A percentile compares a stretch with the other conserved stretches of the same genome.
phyloP scores from a whole-genome alignment of 495 filamentous ascomycete genomes.

The Xylaria curta region DNA sequence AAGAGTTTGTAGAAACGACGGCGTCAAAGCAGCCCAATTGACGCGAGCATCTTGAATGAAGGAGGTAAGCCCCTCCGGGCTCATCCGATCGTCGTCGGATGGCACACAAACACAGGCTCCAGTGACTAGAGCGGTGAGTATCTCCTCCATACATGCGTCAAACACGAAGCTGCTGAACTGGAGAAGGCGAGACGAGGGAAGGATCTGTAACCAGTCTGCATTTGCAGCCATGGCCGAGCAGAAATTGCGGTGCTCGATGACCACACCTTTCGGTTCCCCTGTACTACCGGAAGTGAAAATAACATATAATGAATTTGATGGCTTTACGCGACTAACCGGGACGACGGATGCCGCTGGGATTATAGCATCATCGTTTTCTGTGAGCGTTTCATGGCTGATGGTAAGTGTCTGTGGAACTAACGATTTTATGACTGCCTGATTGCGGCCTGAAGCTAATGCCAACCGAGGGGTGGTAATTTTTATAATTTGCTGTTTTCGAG shows the following conservation, averaged over 20 bases:
- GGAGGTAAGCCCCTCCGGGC: conserved; percentile 7
- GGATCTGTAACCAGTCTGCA: conserved; percentile 43
- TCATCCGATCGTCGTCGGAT: conserved; percentile 24
- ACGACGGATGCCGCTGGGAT: conserved; percentile 49
- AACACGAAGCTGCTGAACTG: conserved; percentile 66
- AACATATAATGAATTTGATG: conserved; percentile 55
- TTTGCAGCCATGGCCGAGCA: conserved; percentile 43
- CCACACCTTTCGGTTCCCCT: conserved; percentile 46
- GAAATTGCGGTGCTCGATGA: conserved; percentile 54
- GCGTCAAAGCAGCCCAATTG: conserved; percentile 20
- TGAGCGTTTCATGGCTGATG: conserved; percentile 32
- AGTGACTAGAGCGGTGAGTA: conserved; percentile 56
- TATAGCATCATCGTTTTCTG: conserved; percentile 40
- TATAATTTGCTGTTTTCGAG: conserved; percentile 16
- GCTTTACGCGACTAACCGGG: not conserved
- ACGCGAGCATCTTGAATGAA: conserved; percentile 11
- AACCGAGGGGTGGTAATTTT: conserved; percentile 5
- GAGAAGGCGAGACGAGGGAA: conserved; percentile 47
- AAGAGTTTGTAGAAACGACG: conserved; percentile 21
- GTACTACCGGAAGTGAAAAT: conserved; percentile 31
- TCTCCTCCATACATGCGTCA: conserved; percentile 62
- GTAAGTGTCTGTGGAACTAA: conserved; percentile 41
- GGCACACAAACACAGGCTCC: conserved; percentile 40
- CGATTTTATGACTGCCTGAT: conserved; percentile 5
- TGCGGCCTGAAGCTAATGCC: conserved; percentile 20